A percentile compares a stretch with the other conserved stretches of the same genome.
Evolutionary conservation across 2,329 filamentous ascomycete species (phyloP).

Genomic region (Epichloe brachyelytri): DNA sequence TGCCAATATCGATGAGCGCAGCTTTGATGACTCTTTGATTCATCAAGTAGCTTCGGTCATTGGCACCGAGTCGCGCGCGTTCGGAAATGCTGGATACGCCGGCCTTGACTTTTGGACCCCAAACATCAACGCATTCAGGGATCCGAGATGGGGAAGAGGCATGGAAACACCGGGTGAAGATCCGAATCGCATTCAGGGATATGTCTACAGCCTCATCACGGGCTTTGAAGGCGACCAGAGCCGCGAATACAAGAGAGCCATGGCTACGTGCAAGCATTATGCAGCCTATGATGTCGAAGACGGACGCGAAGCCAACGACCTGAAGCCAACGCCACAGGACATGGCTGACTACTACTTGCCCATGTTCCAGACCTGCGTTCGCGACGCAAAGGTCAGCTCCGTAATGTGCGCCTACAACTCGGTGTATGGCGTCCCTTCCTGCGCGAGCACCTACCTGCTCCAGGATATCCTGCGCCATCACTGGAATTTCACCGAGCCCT

Average conservation of each 20-base stretch:
- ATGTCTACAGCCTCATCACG: conserved; percentile 23
- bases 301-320: conserved; percentile 41
- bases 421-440: conserved; percentile 53
- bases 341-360: conserved; percentile 56
- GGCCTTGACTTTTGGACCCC: conserved; percentile 51
- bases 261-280: conserved; percentile 48
- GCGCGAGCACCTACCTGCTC: conserved; percentile 49
- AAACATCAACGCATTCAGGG: conserved; percentile 53
- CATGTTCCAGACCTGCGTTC: conserved; percentile 49
- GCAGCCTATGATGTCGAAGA: conserved; percentile 44
- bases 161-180: conserved; percentile 49
- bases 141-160: conserved; percentile 50
- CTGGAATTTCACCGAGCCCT: conserved; percentile 49
- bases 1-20: conserved; percentile 48
- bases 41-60: conserved; percentile 41
- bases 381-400: conserved; percentile 42
- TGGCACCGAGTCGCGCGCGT: conserved; percentile 49
- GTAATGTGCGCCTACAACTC: conserved; percentile 53
- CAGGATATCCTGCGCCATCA: conserved; percentile 50
- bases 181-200: conserved; percentile 33
- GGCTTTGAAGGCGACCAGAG: conserved; percentile 27
- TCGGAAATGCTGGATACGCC: conserved; percentile 44
- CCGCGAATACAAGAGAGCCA: conserved; percentile 20
- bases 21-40: conserved; percentile 51
- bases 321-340: conserved; percentile 46